Evolutionary conservation across 1,284 basidiomycete genomes (phyloP).

Genomic region (Malassezia obtusa): DNA sequence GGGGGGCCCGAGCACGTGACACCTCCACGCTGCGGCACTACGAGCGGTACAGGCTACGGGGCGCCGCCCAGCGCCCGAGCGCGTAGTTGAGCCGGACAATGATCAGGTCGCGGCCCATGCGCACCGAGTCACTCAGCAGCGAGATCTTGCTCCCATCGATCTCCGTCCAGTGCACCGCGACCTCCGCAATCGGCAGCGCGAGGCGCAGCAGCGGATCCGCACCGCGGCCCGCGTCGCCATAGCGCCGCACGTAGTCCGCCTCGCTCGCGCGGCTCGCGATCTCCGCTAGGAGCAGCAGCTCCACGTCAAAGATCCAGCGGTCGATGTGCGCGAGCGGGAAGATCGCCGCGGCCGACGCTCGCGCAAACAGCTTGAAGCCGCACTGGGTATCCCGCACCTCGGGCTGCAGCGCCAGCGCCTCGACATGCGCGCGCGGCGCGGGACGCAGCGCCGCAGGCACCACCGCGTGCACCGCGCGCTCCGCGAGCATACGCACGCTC

Average conservation of each 20-base stretch:
- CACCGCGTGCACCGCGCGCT: not conserved
- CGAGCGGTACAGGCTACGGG: conserved; percentile 7
- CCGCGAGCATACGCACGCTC: conserved; percentile 9
- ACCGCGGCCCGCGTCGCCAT: not conserved
- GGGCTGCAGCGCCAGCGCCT: conserved; percentile 54
- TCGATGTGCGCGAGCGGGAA: conserved; percentile 56
- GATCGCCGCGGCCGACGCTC: conserved; percentile 64
- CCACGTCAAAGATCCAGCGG: conserved; percentile 86
- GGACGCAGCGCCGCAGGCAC: not conserved
- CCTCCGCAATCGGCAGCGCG: conserved; percentile 66
- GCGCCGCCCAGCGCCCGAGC: conserved; percentile 55
- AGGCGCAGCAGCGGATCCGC: conserved; percentile 51
- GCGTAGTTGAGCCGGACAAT: conserved; percentile 72
- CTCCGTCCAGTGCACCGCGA: conserved; percentile 82
- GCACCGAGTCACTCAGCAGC: conserved; percentile 68
- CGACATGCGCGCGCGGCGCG: not conserved
- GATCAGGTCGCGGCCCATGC: conserved; percentile 77
- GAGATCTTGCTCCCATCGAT: conserved; percentile 82
- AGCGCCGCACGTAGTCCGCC: conserved; percentile 1
- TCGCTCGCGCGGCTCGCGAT: conserved; percentile 21
- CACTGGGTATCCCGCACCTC: conserved; percentile 88
- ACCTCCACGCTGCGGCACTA: not conserved
- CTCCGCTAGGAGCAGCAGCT: conserved; percentile 71
- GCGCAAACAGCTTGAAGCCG: conserved; percentile 77
- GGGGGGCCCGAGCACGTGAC: conserved; percentile 7